Evolutionary conservation across 352 stramenopile genomes (phyloP).

Genomic region (Stephanocyclus meneghinianus): DNA sequence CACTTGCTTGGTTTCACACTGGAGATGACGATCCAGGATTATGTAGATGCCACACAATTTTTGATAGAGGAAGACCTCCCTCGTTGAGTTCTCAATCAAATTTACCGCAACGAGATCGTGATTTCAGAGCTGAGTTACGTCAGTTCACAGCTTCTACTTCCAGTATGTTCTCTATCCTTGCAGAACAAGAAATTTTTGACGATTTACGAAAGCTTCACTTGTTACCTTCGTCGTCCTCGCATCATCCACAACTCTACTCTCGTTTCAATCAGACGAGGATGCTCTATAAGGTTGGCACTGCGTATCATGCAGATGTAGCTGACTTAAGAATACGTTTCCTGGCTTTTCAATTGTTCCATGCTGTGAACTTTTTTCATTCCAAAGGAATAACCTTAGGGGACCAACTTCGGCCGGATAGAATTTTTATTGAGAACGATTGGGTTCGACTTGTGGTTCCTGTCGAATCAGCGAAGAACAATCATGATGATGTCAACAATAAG

Average conservation of each 20-base stretch:
- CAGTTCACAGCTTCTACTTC: conserved; percentile 13
- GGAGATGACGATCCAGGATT: not conserved
- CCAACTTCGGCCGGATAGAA: conserved; percentile 33
- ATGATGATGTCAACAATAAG: not conserved
- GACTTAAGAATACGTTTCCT: conserved; percentile 48
- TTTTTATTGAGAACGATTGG: conserved; percentile 53
- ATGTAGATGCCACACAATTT: conserved; percentile 14
- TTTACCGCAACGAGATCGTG: not conserved
- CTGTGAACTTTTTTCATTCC: conserved; percentile 41
- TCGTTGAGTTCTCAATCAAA: not conserved
- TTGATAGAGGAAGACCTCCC: not conserved
- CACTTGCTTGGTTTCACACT: conserved; percentile 6
- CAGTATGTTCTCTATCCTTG: not conserved
- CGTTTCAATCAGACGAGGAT: conserved; percentile 16
- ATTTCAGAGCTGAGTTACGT: not conserved
- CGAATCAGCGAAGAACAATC: not conserved
- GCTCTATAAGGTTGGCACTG: conserved; percentile 18
- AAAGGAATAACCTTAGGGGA: conserved; percentile 28
- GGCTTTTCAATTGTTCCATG: conserved; percentile 41
- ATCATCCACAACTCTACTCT: conserved; percentile 10
- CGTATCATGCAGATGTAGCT: conserved; percentile 38
- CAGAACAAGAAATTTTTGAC: conserved; percentile 8
- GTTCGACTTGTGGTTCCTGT: conserved; percentile 37
- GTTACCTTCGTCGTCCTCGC: not conserved
- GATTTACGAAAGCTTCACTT: conserved; percentile 3